Evolutionary conservation across 495 filamentous ascomycete species (phyloP).

Genomic region (Halenospora varia): DNA sequence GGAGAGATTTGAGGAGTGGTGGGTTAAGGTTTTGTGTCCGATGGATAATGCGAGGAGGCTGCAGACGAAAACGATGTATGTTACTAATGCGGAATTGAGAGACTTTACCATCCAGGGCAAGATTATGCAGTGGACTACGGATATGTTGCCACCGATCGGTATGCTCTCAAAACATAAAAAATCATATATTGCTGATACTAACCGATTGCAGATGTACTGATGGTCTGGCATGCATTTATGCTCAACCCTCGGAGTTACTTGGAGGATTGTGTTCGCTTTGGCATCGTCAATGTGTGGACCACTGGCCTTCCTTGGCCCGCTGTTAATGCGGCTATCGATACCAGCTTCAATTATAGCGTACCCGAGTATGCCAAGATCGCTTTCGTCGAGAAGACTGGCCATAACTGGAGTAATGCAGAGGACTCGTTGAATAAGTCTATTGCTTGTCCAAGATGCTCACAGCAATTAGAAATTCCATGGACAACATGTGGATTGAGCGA

Average conservation of each 20-base stretch:
- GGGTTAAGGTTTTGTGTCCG: conserved; percentile 34
- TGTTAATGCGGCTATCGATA: conserved; percentile 63
- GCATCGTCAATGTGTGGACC: conserved; percentile 55
- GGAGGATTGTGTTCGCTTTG: conserved; percentile 69
- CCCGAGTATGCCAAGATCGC: conserved; percentile 35
- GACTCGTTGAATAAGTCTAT: conserved; percentile 46
- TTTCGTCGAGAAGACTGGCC: conserved; percentile 50
- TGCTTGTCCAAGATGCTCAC: conserved; percentile 53
- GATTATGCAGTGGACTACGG: conserved; percentile 16
- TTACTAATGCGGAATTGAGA: not conserved
- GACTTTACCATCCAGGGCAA: conserved; percentile 15
- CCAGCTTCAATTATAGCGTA: conserved; percentile 56
- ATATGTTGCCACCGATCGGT: conserved; percentile 30
- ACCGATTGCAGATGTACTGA: conserved; percentile 60
- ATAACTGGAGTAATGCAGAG: conserved; percentile 55
- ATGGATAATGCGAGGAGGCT: conserved; percentile 12
- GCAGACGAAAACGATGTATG: conserved; percentile 17
- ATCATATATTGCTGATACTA: conserved; percentile 3
- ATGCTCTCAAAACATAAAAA: not conserved
- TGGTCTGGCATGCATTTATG: conserved; percentile 89
- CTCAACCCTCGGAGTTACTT: conserved; percentile 75
- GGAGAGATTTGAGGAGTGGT: conserved; percentile 72
- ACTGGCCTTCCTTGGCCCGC: conserved; percentile 68
- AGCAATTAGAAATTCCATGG: conserved; percentile 49
- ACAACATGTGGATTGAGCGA: conserved; percentile 46